phyloP scores from a whole-genome alignment of 139 green algal genomes.

The Chloropicon primus region DNA sequence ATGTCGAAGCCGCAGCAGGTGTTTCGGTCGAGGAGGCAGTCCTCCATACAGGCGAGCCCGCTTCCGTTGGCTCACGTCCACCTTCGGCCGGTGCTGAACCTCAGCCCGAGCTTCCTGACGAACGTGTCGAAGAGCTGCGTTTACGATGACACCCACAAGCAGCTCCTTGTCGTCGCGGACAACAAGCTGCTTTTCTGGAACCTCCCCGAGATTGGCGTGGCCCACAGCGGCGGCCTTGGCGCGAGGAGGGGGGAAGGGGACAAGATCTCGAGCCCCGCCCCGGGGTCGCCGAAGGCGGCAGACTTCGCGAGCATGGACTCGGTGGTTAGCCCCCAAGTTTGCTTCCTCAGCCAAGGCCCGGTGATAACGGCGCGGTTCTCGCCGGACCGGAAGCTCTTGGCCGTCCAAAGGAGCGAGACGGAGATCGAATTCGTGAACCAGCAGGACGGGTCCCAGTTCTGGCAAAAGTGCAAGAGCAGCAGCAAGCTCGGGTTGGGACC shows the following conservation, averaged over 20 bases:
- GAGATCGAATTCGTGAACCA: constrained; percentile 18
- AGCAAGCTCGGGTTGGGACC: background rate
- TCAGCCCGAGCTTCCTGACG: constrained; percentile 7
- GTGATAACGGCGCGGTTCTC: constrained; percentile 25
- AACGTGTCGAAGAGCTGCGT: constrained; percentile 29
- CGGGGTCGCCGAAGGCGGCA: constrained; percentile 3
- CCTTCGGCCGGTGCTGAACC: background rate
- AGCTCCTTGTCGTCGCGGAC: constrained; percentile 26
- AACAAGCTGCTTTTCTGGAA: background rate
- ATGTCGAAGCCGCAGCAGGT: background rate
- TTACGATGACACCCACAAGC: constrained; percentile 35
- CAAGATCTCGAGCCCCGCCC: constrained; percentile 5
- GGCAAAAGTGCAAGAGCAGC: constrained; percentile 11
- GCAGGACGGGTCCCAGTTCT: constrained; percentile 1
- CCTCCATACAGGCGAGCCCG: background rate
- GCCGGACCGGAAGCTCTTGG: constrained; percentile 29
- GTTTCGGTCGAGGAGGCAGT: background rate
- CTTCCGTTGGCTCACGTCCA: background rate
- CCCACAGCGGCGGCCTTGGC: constrained; percentile 14
- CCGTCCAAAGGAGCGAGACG: constrained; percentile 16
- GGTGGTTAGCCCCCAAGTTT: background rate
- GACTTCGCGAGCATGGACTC: background rate
- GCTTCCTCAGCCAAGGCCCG: background rate
- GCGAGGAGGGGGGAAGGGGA: background rate
- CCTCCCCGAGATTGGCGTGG: background rate